A percentile compares a stretch with the other conserved stretches of the same genome.
Conservation (phyloP, 208 protist genomes). For the Lotmaria passim region DNA sequence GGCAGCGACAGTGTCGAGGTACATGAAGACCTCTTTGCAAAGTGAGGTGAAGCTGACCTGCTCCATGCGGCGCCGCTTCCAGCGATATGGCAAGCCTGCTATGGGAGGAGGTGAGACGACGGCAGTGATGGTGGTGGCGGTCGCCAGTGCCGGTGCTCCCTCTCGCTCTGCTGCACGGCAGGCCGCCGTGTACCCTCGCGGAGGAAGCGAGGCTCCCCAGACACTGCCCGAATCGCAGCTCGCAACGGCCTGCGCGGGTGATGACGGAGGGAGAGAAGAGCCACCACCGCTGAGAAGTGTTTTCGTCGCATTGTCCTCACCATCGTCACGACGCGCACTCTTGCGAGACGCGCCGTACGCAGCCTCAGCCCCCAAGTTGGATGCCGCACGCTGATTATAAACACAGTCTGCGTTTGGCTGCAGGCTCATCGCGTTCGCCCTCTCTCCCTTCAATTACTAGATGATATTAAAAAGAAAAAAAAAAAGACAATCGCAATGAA, state of each 20-base stretch:
- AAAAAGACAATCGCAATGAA: no score
- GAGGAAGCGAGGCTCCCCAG: constrained; percentile 23
- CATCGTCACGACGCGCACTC: constrained; percentile 5
- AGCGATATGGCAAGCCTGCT: not conserved
- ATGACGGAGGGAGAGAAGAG: not conserved
- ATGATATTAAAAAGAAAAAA: no score
- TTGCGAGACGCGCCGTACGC: constrained; percentile 6
- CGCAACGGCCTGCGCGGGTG: not conserved
- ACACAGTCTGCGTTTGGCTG: not conserved
- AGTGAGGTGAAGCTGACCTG: constrained; percentile 28
- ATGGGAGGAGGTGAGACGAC: no score
- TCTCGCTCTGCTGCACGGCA: constrained; percentile 2
- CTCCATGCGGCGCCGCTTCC: constrained; percentile 42
- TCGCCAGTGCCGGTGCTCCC: not conserved
- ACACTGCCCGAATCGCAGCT: not conserved
- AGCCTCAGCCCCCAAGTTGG: not conserved
- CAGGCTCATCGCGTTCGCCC: no score
- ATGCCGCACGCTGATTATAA: not conserved
- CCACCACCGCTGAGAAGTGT: not conserved
- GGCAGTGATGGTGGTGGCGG: not conserved
- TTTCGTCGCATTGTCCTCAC: not conserved
- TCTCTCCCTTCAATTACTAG: no score
- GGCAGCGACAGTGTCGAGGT: constrained; percentile 36
- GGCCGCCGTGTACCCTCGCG: constrained; percentile 20
- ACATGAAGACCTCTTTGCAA: constrained; percentile 50